Conservation (phyloP, 148 eudicot species). For the Hydrangea macrophylla region DNA sequence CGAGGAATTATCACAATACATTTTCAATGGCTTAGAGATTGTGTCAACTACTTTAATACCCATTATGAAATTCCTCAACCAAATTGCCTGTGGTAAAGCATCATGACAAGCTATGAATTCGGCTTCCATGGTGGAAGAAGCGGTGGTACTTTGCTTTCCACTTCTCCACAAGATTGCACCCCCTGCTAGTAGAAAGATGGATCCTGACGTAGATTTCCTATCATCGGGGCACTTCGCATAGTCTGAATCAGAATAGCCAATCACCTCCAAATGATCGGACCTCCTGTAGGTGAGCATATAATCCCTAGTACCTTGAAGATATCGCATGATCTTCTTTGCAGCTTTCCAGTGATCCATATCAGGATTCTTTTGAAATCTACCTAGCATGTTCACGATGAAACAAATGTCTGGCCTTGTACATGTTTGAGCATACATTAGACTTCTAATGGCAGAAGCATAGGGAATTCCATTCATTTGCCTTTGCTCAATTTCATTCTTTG, state of each 20-base stretch:
- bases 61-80: constrained; percentile 22
- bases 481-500: background rate
- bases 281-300: too few species aligned
- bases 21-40: too few species aligned
- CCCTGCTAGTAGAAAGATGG: background rate
- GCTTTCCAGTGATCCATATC: background rate
- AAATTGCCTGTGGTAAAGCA: constrained; percentile 8
- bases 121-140: background rate
- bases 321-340: background rate
- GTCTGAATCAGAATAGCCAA: background rate
- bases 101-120: constrained; percentile 2
- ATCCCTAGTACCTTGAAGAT: too few species aligned
- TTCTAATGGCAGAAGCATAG: background rate
- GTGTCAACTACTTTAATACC: too few species aligned
- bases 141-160: background rate
- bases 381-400: background rate
- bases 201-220: background rate
- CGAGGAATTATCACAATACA: too few species aligned
- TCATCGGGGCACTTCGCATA: background rate
- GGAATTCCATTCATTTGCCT: background rate
- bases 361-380: background rate
- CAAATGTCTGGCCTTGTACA: background rate
- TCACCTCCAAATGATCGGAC: background rate
- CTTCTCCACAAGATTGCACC: background rate
- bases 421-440: background rate